Evolutionary conservation across 2,329 filamentous ascomycete species (phyloP).

Genomic region (Graphilbum ipis-grandicollis): DNA sequence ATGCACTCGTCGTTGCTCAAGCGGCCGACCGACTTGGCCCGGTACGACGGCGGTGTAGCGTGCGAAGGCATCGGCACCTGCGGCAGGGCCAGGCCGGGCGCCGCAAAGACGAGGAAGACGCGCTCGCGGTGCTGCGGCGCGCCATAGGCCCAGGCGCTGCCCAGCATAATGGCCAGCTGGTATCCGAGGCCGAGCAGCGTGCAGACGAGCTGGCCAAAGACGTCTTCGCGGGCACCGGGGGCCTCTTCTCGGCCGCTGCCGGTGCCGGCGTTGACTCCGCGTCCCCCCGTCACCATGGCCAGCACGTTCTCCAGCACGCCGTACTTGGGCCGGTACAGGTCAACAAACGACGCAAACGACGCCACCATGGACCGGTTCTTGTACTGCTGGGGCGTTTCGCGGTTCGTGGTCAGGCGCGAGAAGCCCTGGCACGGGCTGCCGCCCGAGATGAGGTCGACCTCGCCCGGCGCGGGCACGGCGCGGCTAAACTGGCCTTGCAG

Average conservation of each 20-base stretch:
- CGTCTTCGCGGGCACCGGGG: constrained; percentile 32
- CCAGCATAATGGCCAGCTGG: constrained; percentile 48
- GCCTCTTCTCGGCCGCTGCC: background rate
- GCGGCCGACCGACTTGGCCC: constrained; percentile 27
- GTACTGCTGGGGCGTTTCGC: constrained; percentile 33
- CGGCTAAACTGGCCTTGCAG: constrained; percentile 29
- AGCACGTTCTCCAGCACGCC: constrained; percentile 64
- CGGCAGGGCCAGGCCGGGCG: constrained; percentile 43
- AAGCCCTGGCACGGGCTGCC: constrained; percentile 70
- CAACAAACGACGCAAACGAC: constrained; percentile 56
- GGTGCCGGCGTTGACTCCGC: background rate
- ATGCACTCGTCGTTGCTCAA: constrained; percentile 47
- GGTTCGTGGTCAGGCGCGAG: constrained; percentile 43
- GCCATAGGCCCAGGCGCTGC: constrained; percentile 54
- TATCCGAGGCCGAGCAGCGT: constrained; percentile 62
- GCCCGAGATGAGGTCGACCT: constrained; percentile 51
- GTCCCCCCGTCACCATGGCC: constrained; percentile 33
- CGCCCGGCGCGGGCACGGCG: constrained; percentile 38
- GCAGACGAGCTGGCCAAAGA: constrained; percentile 58
- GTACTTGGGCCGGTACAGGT: constrained; percentile 59
- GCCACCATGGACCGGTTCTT: constrained; percentile 64
- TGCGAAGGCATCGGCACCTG: constrained; percentile 42
- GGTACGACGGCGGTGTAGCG: constrained; percentile 28
- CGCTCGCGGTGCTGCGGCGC: constrained; percentile 48
- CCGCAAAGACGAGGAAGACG: constrained; percentile 55